Evolutionary conservation across 2,329 filamentous ascomycete genomes (phyloP), one percentile per base, ranked within the genome.

Genomic region (Hypoxylon sp.): DNA sequence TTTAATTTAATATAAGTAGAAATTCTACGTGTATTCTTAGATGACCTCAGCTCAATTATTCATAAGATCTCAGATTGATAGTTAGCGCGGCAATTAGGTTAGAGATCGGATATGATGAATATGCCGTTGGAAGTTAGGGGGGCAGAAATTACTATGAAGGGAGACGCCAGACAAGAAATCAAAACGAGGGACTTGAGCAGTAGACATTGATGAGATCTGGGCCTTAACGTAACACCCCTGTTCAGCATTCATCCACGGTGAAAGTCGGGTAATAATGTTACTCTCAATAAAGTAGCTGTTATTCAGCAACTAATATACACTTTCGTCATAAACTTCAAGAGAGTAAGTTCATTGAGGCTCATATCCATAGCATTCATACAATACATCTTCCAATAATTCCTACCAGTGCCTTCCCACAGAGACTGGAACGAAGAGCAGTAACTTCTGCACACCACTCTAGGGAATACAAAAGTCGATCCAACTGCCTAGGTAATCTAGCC

Each of bases 381-480:
- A 59, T n/a, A 42, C n/a, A 27, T 2, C 17, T 47, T 32, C 24
- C 37, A 27, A 10, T 42, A n/a, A 42, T n/a, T 11, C 52, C n/a
- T 46, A 44, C 19, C 27, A 32, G 13, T 15, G 37, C 15, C 10
- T 13, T 21, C 15, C 35, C 15, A 6, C 6, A n/a, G 19, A 55
- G 10, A 31, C 17, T 6, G 24, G 24, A 31, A 55, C 11, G n/a
- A 47, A 24, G 37, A 32, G 29, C 10, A 21, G 13, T 6, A 4
- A 7, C 15, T 44, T 29, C 24, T 6, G 39, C 51, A 57, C 6
- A 52, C 44, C 57, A 13, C 46, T 29, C 72, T 78, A 89, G 13
- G 88, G 89, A 72, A 91, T 90, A 78, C 89, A 91, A 77, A 91
- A 90, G 77, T 98, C 94, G 79, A 98, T 93, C 95, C 95, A 98